These are phyloP conservation scores for Solanum arcanum DNA, from an alignment of 257 asterid species.

Conservation along the genomic window DNA sequence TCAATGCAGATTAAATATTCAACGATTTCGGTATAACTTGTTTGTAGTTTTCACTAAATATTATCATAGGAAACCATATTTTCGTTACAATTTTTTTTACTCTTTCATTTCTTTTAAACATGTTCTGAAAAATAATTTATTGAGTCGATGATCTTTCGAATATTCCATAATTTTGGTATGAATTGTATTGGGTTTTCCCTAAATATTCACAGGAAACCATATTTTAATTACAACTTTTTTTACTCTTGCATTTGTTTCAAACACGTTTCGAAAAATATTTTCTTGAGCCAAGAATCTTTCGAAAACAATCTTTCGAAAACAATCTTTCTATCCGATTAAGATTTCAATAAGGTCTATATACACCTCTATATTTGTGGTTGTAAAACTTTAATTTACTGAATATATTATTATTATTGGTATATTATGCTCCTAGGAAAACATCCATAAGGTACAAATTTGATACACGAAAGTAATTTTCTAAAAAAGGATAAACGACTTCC, in stretches of 20 bases:
- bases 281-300: background rate
- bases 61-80: background rate
- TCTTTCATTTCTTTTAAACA: no score
- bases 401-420: no score
- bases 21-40: background rate
- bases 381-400: background rate
- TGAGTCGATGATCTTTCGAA: background rate
- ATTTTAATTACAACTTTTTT: background rate
- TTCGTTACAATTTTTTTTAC: background rate
- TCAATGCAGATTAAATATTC: background rate
- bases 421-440: background rate
- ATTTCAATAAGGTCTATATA: no score
- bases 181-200: background rate
- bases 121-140: no score
- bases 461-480: no score
- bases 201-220: background rate
- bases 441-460: background rate
- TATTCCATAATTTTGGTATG: background rate
- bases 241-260: no score
- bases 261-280: no score
- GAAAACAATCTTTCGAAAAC: no score
- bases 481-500: background rate
- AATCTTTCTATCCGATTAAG: no score
- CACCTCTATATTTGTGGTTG: background rate
- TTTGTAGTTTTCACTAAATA: background rate